These are phyloP conservation scores for Marchantia paleacea DNA, from an alignment of 225 moss, liverwort and hornwort species.

Conservation along the genomic window DNA sequence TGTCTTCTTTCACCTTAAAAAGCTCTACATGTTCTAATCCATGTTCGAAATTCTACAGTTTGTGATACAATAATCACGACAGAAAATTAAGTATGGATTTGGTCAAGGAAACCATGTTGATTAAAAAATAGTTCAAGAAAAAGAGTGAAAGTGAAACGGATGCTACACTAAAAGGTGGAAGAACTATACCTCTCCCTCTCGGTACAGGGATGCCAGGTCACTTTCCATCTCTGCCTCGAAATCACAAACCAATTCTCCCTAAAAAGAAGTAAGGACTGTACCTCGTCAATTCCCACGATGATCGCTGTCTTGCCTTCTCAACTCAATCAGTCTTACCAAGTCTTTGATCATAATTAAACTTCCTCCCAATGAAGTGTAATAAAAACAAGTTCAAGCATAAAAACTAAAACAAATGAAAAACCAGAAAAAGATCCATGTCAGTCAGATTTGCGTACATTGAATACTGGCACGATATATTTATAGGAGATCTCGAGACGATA, in stretches of 20 bases:
- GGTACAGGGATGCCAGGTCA: slow-evolving; percentile 31
- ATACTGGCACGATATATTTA: slow-evolving; percentile 28
- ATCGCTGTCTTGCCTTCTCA: neutral
- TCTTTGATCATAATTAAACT: too few relatives aligned
- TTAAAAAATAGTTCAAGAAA: neutral
- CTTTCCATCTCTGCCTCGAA: slow-evolving; percentile 28
- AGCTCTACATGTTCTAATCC: slow-evolving; percentile 32
- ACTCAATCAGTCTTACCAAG: too few relatives aligned
- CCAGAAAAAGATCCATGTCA: neutral
- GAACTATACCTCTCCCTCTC: slow-evolving; percentile 32
- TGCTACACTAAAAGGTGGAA: neutral
- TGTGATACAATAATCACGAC: neutral
- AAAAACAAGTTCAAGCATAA: too few relatives aligned
- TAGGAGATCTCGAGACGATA: slow-evolving; percentile 29
- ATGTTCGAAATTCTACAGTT: slow-evolving; percentile 25
- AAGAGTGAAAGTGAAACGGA: too few relatives aligned
- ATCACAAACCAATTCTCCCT: slow-evolving; percentile 35
- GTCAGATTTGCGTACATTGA: slow-evolving; percentile 16
- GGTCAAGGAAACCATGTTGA: neutral
- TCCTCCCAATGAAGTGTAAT: too few relatives aligned
- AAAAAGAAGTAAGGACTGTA: neutral
- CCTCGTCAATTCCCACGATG: too few relatives aligned
- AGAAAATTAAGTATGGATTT: neutral
- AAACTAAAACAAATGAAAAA: too few relatives aligned
- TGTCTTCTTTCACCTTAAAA: slow-evolving; percentile 30